Evolutionary conservation across 2,329 filamentous ascomycete species (phyloP).

Genomic region (Ophiocordyceps camponoti-saundersi): DNA sequence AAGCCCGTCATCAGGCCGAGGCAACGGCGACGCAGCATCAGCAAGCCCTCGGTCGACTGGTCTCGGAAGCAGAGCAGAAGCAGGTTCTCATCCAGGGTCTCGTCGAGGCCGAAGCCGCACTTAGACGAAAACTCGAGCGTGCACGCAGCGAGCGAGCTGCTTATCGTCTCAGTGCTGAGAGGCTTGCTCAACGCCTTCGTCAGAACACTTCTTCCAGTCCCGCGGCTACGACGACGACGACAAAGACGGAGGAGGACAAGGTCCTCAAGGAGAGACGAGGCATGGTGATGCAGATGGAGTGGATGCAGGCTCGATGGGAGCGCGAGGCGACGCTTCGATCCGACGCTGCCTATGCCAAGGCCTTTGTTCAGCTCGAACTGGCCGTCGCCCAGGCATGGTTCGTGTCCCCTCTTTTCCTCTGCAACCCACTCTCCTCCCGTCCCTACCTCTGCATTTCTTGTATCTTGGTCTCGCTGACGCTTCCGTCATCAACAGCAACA

Average conservation of each 20-base stretch:
- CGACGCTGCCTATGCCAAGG: slow-evolving; percentile 76
- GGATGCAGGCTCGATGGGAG: slow-evolving; percentile 65
- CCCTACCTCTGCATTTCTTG: slow-evolving; percentile 2
- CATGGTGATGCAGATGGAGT: slow-evolving; percentile 77
- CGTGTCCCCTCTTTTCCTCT: slow-evolving; percentile 19
- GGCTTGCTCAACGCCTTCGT: slow-evolving; percentile 33
- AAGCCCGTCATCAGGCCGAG: slow-evolving; percentile 33
- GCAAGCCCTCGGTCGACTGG: slow-evolving; percentile 46
- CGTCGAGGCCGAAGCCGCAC: slow-evolving; percentile 36
- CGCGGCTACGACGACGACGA: slow-evolving; percentile 22
- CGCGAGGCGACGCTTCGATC: slow-evolving; percentile 67
- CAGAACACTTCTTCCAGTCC: slow-evolving; percentile 19
- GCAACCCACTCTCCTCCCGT: neutral
- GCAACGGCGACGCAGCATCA: slow-evolving; percentile 24
- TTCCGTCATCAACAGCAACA: slow-evolving; percentile 50
- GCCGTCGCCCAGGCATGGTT: slow-evolving; percentile 84
- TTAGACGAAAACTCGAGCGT: slow-evolving; percentile 52
- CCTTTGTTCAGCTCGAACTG: slow-evolving; percentile 61
- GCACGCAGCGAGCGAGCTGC: slow-evolving; percentile 47
- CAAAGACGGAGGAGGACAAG: slow-evolving; percentile 47
- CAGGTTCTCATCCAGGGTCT: slow-evolving; percentile 46
- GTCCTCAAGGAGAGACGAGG: slow-evolving; percentile 62
- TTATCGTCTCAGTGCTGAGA: slow-evolving; percentile 36
- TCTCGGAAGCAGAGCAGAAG: slow-evolving; percentile 53
- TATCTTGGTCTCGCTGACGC: neutral